phyloP scores from a whole-genome alignment of 768 basidiomycete genomes.

The Termitomyces sp. region DNA sequence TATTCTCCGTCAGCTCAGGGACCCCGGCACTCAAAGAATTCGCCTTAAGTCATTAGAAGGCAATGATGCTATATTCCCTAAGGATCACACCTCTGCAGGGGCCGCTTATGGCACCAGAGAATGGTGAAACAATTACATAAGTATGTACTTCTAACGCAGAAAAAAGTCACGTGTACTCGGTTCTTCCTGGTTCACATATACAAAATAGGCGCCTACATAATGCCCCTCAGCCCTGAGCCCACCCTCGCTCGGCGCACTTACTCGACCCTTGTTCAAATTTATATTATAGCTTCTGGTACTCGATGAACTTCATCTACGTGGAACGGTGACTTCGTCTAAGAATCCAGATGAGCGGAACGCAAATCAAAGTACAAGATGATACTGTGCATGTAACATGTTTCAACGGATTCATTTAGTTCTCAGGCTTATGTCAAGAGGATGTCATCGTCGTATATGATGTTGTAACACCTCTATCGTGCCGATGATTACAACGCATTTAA shows the following conservation, averaged over 20 bases:
- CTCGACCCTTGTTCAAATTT: slow-evolving; percentile 36
- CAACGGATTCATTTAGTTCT: slow-evolving; percentile 27
- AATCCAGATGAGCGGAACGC: slow-evolving; percentile 19
- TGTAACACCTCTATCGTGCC: background rate
- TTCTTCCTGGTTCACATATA: too few species aligned
- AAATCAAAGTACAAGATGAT: slow-evolving; percentile 51
- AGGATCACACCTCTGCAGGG: background rate
- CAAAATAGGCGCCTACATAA: too few species aligned
- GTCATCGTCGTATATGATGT: slow-evolving; percentile 58
- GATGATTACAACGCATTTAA: slow-evolving; percentile 38
- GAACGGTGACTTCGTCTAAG: slow-evolving; percentile 31
- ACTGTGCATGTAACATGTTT: background rate
- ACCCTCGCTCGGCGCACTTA: too few species aligned
- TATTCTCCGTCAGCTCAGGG: too few species aligned
- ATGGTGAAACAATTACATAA: too few species aligned
- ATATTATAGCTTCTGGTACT: slow-evolving; percentile 89
- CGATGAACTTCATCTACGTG: slow-evolving; percentile 85
- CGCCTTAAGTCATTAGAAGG: too few species aligned
- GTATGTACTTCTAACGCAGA: too few species aligned
- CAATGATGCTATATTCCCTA: background rate
- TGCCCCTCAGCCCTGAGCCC: too few species aligned
- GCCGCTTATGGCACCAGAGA: too few species aligned
- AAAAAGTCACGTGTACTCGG: too few species aligned
- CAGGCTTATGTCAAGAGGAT: slow-evolving; percentile 51
- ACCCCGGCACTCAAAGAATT: too few species aligned